A percentile compares a stretch with the other conserved stretches of the same genome.
Evolutionary conservation across 2,329 filamentous ascomycete genomes (phyloP).

Genomic region (Spiromastix sp.): DNA sequence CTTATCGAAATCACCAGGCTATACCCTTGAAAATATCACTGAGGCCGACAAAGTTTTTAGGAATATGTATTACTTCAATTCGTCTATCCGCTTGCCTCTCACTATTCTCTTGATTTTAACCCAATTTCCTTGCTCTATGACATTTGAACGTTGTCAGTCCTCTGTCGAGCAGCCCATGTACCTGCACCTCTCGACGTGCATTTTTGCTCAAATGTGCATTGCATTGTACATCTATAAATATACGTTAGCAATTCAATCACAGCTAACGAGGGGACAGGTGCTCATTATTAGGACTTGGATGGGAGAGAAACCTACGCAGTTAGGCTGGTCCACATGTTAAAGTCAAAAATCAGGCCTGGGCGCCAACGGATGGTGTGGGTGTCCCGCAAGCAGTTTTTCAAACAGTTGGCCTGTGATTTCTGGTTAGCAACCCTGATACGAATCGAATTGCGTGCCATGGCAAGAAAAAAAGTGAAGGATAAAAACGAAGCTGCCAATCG

Average conservation of each 20-base stretch:
- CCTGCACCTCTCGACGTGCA: neutral
- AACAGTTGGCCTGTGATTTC: neutral
- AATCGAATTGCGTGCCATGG: neutral
- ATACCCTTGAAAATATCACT: too few species aligned
- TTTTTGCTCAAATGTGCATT: neutral
- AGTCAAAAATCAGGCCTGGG: conserved; percentile 5
- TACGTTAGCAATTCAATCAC: neutral
- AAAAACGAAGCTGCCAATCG: neutral
- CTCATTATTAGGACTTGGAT: neutral
- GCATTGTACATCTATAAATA: neutral
- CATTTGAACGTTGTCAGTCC: neutral
- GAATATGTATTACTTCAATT: too few species aligned
- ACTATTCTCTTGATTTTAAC: too few species aligned
- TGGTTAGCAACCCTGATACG: neutral
- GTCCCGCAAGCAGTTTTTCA: neutral
- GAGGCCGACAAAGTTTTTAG: too few species aligned
- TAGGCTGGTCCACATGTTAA: neutral
- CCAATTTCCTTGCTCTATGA: neutral
- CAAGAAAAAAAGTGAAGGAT: neutral
- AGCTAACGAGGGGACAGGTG: neutral
- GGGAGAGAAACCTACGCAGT: neutral
- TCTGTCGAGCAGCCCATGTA: neutral
- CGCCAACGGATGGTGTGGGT: conserved; percentile 4
- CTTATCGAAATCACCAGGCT: too few species aligned
- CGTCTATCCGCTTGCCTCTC: too few species aligned